Conservation (phyloP, 345 rosid species). For the Melaleuca quinquenervia region DNA sequence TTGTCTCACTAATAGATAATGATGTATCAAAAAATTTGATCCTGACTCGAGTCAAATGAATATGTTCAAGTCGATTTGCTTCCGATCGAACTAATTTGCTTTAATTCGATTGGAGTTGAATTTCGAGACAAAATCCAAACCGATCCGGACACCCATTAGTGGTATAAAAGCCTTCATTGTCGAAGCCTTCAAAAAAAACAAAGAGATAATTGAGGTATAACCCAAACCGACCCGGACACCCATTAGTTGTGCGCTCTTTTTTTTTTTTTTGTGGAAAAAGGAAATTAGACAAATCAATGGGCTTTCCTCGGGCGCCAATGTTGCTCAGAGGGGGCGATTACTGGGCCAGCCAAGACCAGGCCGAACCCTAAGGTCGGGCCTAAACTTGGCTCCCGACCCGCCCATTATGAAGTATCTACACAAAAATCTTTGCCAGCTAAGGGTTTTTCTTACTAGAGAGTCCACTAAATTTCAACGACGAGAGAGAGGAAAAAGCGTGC, state of each 20-base stretch:
- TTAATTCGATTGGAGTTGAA: too few species aligned
- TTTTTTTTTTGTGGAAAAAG: too few species aligned
- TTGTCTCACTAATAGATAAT: too few species aligned
- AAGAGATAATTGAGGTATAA: too few species aligned
- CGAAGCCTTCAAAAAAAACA: too few species aligned
- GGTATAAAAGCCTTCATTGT: too few species aligned
- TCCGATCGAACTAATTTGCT: not conserved
- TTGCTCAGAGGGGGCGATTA: too few species aligned
- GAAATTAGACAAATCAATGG: not conserved
- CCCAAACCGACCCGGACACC: not conserved
- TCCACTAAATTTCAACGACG: not conserved
- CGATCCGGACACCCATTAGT: not conserved
- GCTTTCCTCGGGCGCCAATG: not conserved
- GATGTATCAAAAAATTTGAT: not conserved
- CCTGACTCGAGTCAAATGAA: rapidly evolving
- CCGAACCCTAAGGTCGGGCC: not conserved
- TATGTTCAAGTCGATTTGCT: rapidly evolving
- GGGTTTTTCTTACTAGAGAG: too few species aligned
- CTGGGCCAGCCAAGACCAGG: not conserved
- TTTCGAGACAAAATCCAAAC: not conserved
- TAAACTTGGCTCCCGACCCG: not conserved
- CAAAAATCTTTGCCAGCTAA: too few species aligned
- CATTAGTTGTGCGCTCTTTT: too few species aligned
- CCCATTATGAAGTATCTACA: too few species aligned
- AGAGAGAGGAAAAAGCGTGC: not conserved